These are phyloP conservation scores for Circinella umbellata DNA, from an alignment of 371 early-diverging fungal species.

Conservation along the genomic window DNA sequence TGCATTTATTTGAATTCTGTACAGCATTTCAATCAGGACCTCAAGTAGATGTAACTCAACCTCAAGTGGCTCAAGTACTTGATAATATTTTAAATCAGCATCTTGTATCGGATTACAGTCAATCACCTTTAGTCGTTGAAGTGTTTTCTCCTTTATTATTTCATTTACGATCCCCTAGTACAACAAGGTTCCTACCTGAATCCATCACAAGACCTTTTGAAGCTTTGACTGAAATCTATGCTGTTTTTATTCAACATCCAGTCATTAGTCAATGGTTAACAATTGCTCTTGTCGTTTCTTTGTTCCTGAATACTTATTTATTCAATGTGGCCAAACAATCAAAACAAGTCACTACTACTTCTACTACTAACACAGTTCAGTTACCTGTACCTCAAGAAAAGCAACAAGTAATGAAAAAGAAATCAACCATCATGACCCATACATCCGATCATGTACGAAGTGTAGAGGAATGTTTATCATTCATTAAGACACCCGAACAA, in stretches of 20 bases:
- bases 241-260: conserved; percentile 60
- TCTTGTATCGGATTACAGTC: conserved; percentile 32
- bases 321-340: conserved; percentile 58
- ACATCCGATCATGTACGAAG: conserved; percentile 29
- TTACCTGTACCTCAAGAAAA: neutral
- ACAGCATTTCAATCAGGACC: conserved; percentile 59
- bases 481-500: conserved; percentile 56
- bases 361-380: too few relatives aligned
- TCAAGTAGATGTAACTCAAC: conserved; percentile 49
- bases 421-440: neutral
- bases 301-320: conserved; percentile 65
- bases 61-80: conserved; percentile 47
- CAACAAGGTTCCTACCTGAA: conserved; percentile 24
- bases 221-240: conserved; percentile 49
- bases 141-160: conserved; percentile 66
- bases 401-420: neutral
- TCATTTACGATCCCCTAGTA: conserved; percentile 42
- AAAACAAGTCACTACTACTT: conserved; percentile 13
- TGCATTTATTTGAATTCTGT: conserved; percentile 78
- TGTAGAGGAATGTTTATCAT: conserved; percentile 61
- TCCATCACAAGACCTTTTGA: conserved; percentile 46
- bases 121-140: conserved; percentile 61
- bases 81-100: conserved; percentile 50
- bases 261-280: conserved; percentile 63
- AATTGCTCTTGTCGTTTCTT: conserved; percentile 51